Conservation (phyloP, 2,329 filamentous ascomycete genomes). For the Aspergillus arachidicola region DNA sequence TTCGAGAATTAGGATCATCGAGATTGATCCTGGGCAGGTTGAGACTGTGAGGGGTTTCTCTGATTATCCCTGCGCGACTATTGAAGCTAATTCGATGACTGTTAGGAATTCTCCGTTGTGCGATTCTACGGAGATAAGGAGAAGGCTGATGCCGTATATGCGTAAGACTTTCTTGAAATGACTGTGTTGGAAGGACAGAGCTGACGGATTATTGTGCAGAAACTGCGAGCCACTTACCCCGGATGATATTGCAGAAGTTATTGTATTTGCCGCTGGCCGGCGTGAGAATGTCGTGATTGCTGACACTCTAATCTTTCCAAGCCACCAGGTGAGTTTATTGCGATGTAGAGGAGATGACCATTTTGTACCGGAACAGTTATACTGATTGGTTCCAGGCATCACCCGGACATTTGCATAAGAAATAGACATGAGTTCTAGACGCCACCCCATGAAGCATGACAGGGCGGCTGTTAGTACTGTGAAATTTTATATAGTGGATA, state of each 20-base stretch:
- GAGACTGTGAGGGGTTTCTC: conserved; percentile 66
- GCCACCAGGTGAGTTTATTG: conserved; percentile 71
- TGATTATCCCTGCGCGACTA: not conserved
- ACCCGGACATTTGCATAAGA: conserved; percentile 16
- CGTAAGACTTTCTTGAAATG: conserved; percentile 53
- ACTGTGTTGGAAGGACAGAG: not conserved
- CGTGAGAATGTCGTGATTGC: conserved; percentile 90
- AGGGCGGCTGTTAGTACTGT: not conserved
- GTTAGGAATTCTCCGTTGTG: conserved; percentile 83
- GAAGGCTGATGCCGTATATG: conserved; percentile 89
- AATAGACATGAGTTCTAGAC: conserved; percentile 4
- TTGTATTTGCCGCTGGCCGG: conserved; percentile 82
- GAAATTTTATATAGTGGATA: conserved; percentile 2
- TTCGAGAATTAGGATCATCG: conserved; percentile 79
- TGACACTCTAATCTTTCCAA: conserved; percentile 84
- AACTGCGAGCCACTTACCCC: conserved; percentile 81
- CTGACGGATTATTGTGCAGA: conserved; percentile 43
- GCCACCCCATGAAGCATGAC: not conserved
- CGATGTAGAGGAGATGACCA: not conserved
- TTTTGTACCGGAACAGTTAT: not conserved
- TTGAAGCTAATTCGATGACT: not conserved
- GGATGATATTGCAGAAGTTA: conserved; percentile 86
- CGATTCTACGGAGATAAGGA: conserved; percentile 84
- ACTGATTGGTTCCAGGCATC: conserved; percentile 16
- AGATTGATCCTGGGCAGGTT: conserved; percentile 88